These are phyloP conservation scores for Meredithiella fracta DNA, from an alignment of 2,329 filamentous ascomycete species.

Conservation along the genomic window DNA sequence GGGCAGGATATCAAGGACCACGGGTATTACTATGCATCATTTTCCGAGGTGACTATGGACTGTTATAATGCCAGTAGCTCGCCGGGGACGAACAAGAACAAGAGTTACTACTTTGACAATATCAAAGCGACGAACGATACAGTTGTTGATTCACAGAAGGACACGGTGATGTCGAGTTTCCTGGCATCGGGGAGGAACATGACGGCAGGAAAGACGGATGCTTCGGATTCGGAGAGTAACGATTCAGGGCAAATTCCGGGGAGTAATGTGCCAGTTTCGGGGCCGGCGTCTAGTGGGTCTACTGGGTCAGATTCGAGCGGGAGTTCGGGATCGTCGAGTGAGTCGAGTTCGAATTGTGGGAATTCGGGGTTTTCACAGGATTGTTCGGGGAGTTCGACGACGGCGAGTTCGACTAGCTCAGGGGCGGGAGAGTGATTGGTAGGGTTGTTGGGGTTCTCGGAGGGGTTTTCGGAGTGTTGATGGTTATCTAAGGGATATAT, in stretches of 20 bases:
- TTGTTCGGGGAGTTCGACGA: constrained; percentile 1
- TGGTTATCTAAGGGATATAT: too few relatives aligned
- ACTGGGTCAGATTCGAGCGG: neutral
- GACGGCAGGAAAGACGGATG: constrained; percentile 25
- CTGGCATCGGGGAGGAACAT: constrained; percentile 67
- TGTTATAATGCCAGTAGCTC: constrained; percentile 54
- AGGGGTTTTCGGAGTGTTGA: too few relatives aligned
- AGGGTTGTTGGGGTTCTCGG: neutral
- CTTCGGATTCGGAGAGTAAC: constrained; percentile 9
- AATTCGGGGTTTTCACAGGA: constrained; percentile 14
- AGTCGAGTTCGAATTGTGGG: constrained; percentile 4
- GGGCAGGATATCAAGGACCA: constrained; percentile 60
- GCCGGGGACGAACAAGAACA: constrained; percentile 52
- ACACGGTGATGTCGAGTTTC: constrained; percentile 63
- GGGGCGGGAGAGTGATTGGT: neutral
- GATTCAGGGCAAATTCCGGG: constrained; percentile 15
- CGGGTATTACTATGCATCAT: constrained; percentile 76
- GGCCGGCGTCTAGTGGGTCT: constrained; percentile 7
- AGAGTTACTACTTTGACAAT: constrained; percentile 61
- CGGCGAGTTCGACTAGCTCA: neutral
- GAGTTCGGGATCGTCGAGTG: constrained; percentile 8
- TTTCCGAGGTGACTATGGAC: constrained; percentile 61
- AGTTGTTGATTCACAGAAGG: constrained; percentile 56
- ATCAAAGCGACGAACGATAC: constrained; percentile 54
- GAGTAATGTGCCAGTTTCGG: constrained; percentile 8